Percentiles rank a stretch among this genome's conserved stretches.
phyloP scores from a whole-genome alignment of 306 rosid species.

The Trichosanthes truncata region DNA sequence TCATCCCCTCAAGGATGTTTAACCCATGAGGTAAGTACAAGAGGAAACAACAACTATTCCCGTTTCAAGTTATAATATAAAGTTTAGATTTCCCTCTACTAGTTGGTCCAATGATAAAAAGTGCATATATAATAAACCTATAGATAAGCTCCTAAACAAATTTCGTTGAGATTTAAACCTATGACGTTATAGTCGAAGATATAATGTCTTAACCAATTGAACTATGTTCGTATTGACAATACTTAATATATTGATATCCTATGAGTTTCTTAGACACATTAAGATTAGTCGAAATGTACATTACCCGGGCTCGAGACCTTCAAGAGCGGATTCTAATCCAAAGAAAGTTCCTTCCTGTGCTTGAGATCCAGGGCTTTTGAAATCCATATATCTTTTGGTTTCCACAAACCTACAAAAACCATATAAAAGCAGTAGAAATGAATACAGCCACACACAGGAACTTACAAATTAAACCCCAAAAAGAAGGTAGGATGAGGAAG shows the following conservation, averaged over 20 bases:
- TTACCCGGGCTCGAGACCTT: conserved; percentile 95
- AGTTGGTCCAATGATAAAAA: background rate
- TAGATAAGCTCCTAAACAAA: no score
- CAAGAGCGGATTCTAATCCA: conserved; percentile 63
- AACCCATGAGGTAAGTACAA: background rate
- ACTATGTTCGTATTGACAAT: no score
- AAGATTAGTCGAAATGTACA: background rate
- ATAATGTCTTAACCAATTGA: background rate
- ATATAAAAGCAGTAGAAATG: background rate
- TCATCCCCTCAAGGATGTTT: background rate
- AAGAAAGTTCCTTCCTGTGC: conserved; percentile 67
- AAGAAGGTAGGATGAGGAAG: background rate
- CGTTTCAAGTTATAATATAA: background rate
- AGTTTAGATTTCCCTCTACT: background rate
- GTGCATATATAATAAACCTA: background rate
- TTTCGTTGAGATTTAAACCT: no score
- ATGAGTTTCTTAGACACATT: background rate
- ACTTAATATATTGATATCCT: no score
- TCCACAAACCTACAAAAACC: conserved; percentile 49
- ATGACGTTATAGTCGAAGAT: no score
- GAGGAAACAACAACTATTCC: background rate
- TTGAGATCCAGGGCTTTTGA: conserved; percentile 81
- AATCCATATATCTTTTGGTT: conserved; percentile 93
- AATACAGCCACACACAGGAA: background rate
- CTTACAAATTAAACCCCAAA: background rate